phyloP scores from a whole-genome alignment of 306 rosid genomes.

The Psophocarpus tetragonolobus region DNA sequence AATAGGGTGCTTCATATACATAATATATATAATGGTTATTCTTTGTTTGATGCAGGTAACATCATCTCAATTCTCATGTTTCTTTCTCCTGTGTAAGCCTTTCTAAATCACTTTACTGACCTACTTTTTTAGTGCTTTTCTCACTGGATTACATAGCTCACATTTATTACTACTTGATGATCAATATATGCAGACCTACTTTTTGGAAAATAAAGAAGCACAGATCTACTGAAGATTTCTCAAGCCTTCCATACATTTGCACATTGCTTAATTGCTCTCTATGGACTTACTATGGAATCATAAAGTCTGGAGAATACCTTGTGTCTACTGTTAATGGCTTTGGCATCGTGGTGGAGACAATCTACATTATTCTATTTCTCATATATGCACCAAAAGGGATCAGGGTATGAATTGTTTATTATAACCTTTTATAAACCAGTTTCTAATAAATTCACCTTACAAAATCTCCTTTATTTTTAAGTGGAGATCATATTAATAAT shows the following conservation, averaged over 20 bases:
- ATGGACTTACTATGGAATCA: constrained; percentile 75
- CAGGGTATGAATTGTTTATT: too few species aligned
- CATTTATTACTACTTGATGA: background rate
- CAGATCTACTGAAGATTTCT: constrained; percentile 59
- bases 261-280: constrained; percentile 56
- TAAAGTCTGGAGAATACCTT: constrained; percentile 55
- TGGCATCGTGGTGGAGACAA: constrained; percentile 51
- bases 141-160: background rate
- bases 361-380: constrained; percentile 57
- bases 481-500: background rate
- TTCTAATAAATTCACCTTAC: background rate
- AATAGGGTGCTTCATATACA: background rate
- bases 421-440: background rate
- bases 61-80: constrained; percentile 68
- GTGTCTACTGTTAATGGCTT: constrained; percentile 70
- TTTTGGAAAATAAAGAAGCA: constrained; percentile 53
- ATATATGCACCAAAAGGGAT: constrained; percentile 46
- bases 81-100: constrained; percentile 69
- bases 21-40: background rate
- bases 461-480: background rate
- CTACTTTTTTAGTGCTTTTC: background rate
- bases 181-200: constrained; percentile 41
- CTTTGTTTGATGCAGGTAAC: constrained; percentile 50
- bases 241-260: constrained; percentile 70
- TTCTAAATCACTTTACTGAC: background rate